These are phyloP conservation scores for Magnaporthales sp. DNA, from an alignment of 2,329 filamentous ascomycete genomes.

Conservation along the genomic window DNA sequence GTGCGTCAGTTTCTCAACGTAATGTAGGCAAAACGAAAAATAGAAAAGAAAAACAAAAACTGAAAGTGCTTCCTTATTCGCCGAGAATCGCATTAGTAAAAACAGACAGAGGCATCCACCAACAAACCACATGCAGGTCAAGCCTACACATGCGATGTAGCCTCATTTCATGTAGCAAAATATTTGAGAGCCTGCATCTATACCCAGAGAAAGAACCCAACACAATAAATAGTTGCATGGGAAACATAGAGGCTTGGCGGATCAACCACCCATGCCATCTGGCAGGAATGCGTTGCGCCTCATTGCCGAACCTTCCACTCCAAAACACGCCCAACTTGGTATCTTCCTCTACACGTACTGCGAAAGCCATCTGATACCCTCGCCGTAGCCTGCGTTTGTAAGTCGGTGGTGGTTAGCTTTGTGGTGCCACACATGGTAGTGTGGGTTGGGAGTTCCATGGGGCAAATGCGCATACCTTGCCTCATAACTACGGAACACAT, in stretches of 20 bases:
- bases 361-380: slow-evolving; percentile 84
- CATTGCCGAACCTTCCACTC: background rate
- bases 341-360: slow-evolving; percentile 66
- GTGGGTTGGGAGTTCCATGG: too few relatives aligned
- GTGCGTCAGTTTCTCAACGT: background rate
- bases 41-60: background rate
- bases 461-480: slow-evolving; percentile 55
- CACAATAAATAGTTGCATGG: background rate
- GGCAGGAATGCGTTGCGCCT: background rate
- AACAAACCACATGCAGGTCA: background rate
- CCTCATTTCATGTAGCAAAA: background rate
- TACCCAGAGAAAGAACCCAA: slow-evolving; percentile 3
- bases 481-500: slow-evolving; percentile 99
- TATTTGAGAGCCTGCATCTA: slow-evolving; percentile 2
- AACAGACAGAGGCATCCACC: background rate
- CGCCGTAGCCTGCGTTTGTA: slow-evolving; percentile 62
- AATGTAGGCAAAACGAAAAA: background rate
- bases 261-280: background rate
- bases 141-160: background rate
- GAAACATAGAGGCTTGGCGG: background rate
- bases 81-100: background rate
- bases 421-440: background rate
- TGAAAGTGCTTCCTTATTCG: background rate
- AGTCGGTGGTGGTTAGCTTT: slow-evolving; percentile 9
- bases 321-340: background rate